Conservation (phyloP, 2,329 filamentous ascomycete genomes). For the Aschersonia sp. region DNA sequence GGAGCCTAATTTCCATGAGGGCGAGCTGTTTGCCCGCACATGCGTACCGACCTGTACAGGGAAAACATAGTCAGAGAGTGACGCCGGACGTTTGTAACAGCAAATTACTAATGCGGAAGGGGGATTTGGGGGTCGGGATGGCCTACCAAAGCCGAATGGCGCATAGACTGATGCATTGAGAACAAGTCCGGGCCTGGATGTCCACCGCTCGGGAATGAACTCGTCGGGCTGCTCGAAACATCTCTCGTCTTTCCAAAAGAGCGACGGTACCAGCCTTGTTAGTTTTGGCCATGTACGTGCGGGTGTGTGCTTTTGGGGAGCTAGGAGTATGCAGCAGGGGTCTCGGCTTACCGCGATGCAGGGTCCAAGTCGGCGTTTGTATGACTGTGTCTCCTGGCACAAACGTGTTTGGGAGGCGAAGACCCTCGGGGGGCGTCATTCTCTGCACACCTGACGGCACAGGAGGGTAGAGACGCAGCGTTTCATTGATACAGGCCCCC, state of each 20-base stretch:
- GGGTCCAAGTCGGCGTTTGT: slow-evolving; percentile 7
- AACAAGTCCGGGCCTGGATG: slow-evolving; percentile 13
- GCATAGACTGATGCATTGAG: slow-evolving; percentile 9
- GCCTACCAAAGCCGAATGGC: slow-evolving; percentile 13
- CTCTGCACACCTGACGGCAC: slow-evolving; percentile 19
- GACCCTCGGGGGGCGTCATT: slow-evolving; percentile 22
- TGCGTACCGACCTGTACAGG: neutral
- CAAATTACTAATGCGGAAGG: neutral
- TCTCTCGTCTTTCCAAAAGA: slow-evolving; percentile 5
- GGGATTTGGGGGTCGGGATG: neutral
- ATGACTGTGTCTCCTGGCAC: slow-evolving; percentile 22
- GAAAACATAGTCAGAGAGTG: neutral
- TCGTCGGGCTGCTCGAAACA: slow-evolving; percentile 8
- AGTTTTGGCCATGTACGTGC: neutral
- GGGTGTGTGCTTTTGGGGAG: neutral
- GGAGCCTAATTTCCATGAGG: neutral
- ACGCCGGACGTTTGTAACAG: neutral
- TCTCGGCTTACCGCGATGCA: slow-evolving; percentile 1
- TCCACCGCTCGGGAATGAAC: slow-evolving; percentile 21
- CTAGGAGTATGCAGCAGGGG: no score
- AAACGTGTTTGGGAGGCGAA: slow-evolving; percentile 13
- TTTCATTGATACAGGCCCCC: slow-evolving; percentile 24
- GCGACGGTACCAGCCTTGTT: neutral
- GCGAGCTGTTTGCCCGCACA: neutral
- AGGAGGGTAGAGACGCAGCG: slow-evolving; percentile 21